These are phyloP conservation scores for Fusarium oligoseptatum DNA, from an alignment of 2,329 filamentous ascomycete genomes.

Conservation along the genomic window DNA sequence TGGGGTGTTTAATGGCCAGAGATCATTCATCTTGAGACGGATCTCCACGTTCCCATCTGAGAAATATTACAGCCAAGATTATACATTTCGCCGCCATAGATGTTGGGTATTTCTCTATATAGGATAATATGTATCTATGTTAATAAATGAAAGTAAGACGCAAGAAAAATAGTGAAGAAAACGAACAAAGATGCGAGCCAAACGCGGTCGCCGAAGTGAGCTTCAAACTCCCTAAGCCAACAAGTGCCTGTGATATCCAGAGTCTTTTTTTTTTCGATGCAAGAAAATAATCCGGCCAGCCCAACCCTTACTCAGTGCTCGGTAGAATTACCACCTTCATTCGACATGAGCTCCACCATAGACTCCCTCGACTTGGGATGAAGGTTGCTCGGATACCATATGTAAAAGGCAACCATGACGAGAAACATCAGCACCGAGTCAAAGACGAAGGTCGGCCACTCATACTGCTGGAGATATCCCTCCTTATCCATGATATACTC, in stretches of 20 bases:
- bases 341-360: conserved; percentile 7
- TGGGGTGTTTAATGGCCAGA: neutral
- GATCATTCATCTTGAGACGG: neutral
- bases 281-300: neutral
- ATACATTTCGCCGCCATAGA: neutral
- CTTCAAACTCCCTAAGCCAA: accelerated
- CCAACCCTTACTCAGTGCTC: neutral
- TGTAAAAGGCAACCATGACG: conserved; percentile 27
- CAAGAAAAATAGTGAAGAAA: neutral
- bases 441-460: conserved; percentile 32
- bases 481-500: conserved; percentile 31
- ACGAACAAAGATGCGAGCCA: neutral
- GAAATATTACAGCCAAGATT: neutral
- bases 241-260: neutral
- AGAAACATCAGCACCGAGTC: conserved; percentile 25
- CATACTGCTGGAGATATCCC: conserved; percentile 27
- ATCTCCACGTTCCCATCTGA: neutral
- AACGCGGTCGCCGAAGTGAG: neutral
- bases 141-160: neutral
- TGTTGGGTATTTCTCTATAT: neutral
- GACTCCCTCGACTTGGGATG: neutral
- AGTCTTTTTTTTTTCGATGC: neutral
- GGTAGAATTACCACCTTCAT: neutral
- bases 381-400: conserved; percentile 22
- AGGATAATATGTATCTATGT: accelerated